Percentiles rank a stretch among this genome's conserved stretches.
phyloP scores from a whole-genome alignment of 371 early-diverging fungal species.

The Mucor velutinosus region DNA sequence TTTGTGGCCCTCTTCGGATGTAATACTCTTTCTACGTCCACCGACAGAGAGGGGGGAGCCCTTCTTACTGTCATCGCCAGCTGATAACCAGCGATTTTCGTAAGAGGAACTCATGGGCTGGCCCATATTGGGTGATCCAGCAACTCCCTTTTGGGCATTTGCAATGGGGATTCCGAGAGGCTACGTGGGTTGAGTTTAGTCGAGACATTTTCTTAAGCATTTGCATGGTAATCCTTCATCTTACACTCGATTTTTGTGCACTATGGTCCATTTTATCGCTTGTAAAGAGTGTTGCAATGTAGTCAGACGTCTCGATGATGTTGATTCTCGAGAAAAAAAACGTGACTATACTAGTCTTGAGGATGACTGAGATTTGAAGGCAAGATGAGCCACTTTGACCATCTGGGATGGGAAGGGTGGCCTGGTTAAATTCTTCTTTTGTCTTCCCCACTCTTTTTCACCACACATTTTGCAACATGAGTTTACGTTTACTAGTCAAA shows the following conservation, averaged over 20 bases:
- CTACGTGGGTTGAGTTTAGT: not conserved
- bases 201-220: not conserved
- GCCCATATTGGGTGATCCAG: slow-evolving; percentile 22
- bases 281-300: not conserved
- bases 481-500: slow-evolving; percentile 5
- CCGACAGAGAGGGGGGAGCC: slow-evolving; percentile 3
- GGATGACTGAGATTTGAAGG: slow-evolving; percentile 1
- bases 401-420: not conserved
- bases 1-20: slow-evolving; percentile 16
- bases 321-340: slow-evolving; percentile 8
- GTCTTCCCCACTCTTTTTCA: not conserved
- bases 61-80: slow-evolving; percentile 24
- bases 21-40: slow-evolving; percentile 20
- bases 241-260: slow-evolving; percentile 26
- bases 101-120: slow-evolving; percentile 35
- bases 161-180: slow-evolving; percentile 21
- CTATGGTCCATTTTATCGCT: slow-evolving; percentile 16
- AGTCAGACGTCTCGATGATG: not conserved
- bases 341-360: slow-evolving; percentile 10
- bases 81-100: slow-evolving; percentile 29
- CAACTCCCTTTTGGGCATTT: slow-evolving; percentile 7
- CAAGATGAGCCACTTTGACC: slow-evolving; percentile 17
- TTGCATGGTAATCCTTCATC: not conserved
- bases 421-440: slow-evolving; percentile 10
- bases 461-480: slow-evolving; percentile 5